Evolutionary conservation across 805 yeast species (phyloP).

Genomic region (Candida gorgasii): DNA sequence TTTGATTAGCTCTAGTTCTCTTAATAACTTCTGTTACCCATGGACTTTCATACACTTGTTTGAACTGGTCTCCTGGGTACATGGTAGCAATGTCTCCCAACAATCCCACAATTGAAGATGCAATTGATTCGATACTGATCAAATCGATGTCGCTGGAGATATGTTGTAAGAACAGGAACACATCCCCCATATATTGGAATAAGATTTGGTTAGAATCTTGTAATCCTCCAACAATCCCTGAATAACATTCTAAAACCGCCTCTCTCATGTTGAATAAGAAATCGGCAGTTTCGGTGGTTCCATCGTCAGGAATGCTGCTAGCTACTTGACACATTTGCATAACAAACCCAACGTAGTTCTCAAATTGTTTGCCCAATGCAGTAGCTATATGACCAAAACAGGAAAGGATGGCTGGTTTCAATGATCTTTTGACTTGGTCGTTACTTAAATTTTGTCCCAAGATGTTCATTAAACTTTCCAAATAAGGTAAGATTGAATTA

Average conservation of each 20-base stretch:
- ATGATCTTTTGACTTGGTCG: slow-evolving; percentile 69
- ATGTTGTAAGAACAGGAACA: slow-evolving; percentile 66
- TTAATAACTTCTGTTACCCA: slow-evolving; percentile 83
- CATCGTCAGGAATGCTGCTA: slow-evolving; percentile 62
- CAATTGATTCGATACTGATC: slow-evolving; percentile 64
- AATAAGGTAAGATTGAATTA: slow-evolving; percentile 66
- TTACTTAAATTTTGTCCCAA: slow-evolving; percentile 73
- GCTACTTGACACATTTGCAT: slow-evolving; percentile 76
- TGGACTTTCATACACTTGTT: slow-evolving; percentile 61
- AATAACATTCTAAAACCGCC: slow-evolving; percentile 92
- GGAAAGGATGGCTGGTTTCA: slow-evolving; percentile 84
- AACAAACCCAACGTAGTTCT: slow-evolving; percentile 74
- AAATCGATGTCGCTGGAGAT: slow-evolving; percentile 62
- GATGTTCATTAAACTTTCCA: slow-evolving; percentile 78
- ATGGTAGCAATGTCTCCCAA: slow-evolving; percentile 91
- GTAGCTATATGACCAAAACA: slow-evolving; percentile 96
- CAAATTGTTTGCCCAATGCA: slow-evolving; percentile 75
- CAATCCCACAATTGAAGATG: slow-evolving; percentile 84
- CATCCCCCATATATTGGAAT: slow-evolving; percentile 62
- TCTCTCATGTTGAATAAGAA: slow-evolving; percentile 73
- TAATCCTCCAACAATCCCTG: slow-evolving; percentile 92
- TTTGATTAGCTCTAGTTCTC: slow-evolving; percentile 63
- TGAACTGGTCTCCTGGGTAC: slow-evolving; percentile 76
- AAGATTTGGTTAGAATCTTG: slow-evolving; percentile 66
- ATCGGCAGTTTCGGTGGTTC: slow-evolving; percentile 73